A percentile compares a stretch with the other conserved stretches of the same genome.
phyloP scores from a whole-genome alignment of 2,329 filamentous ascomycete genomes.

The Teratosphaeria zuluensis region DNA sequence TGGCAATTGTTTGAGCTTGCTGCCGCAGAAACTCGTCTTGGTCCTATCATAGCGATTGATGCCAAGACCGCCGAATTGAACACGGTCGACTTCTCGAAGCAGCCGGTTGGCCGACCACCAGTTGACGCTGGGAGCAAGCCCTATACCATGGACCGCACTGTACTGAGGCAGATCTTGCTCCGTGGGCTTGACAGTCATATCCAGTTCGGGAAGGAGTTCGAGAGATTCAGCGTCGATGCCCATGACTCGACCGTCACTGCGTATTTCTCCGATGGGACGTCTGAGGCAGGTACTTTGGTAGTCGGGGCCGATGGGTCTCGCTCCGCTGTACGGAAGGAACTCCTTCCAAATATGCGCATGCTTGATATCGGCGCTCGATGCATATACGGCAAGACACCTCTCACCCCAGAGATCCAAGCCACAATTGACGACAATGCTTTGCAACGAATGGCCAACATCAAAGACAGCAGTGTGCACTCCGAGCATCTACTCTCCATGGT shows the following conservation, averaged over 20 bases:
- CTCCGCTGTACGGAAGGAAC: slow-evolving; percentile 13
- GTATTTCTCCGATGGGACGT: slow-evolving; percentile 9
- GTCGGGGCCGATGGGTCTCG: slow-evolving; percentile 17
- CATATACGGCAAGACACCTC: slow-evolving; percentile 17
- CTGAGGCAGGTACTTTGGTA: slow-evolving; percentile 8
- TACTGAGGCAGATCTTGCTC: slow-evolving; percentile 11
- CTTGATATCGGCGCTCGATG: slow-evolving; percentile 12
- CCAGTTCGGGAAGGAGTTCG: slow-evolving; percentile 10
- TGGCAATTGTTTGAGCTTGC: slow-evolving; percentile 3
- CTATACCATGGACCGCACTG: slow-evolving; percentile 11
- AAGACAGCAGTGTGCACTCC: neutral
- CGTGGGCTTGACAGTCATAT: slow-evolving; percentile 7
- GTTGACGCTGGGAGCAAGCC: no score
- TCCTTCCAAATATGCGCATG: slow-evolving; percentile 10
- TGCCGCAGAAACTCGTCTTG: slow-evolving; percentile 2
- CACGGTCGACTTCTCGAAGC: no score
- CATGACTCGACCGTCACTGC: slow-evolving; percentile 5
- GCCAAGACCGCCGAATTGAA: slow-evolving; percentile 5
- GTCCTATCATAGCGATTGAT: slow-evolving; percentile 5
- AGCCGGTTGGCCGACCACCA: no score
- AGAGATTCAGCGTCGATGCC: slow-evolving; percentile 5
- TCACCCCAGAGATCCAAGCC: slow-evolving; percentile 4
- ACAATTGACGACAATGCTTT: neutral
- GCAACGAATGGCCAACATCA: neutral
- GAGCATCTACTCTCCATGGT: neutral